Percentiles rank a stretch among this genome's conserved stretches.
Evolutionary conservation across 2,329 filamentous ascomycete species (phyloP).

Genomic region (Fusarium xyrophilum): DNA sequence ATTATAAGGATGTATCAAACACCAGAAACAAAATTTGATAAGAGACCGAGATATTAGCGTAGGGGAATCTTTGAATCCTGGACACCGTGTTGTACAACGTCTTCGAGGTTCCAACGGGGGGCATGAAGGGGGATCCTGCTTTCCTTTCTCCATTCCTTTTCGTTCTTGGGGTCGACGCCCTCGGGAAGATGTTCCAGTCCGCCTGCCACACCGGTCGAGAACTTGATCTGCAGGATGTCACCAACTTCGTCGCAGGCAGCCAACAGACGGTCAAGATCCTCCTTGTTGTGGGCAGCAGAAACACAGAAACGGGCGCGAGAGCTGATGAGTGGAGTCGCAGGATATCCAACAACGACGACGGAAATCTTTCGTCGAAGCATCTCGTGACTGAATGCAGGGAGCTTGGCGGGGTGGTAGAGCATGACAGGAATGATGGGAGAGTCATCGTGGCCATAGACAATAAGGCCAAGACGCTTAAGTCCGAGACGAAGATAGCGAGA

Average conservation of each 20-base stretch:
- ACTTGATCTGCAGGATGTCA: conserved; percentile 91
- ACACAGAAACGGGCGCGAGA: conserved; percentile 96
- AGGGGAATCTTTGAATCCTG: conserved; percentile 77
- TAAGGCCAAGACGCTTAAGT: conserved; percentile 94
- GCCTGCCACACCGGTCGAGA: conserved; percentile 93
- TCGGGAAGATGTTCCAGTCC: conserved; percentile 79
- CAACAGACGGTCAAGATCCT: conserved; percentile 90
- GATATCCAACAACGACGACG: conserved; percentile 96
- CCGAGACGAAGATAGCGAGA: conserved; percentile 97
- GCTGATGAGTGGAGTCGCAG: conserved; percentile 92
- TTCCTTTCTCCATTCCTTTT: conserved; percentile 69
- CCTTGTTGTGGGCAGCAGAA: conserved; percentile 96
- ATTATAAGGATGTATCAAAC: conserved; percentile 37
- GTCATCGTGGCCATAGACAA: conserved; percentile 96
- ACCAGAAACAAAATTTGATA: conserved; percentile 34
- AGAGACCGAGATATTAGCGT: conserved; percentile 55
- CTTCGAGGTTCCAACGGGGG: conserved; percentile 84
- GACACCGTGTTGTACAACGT: conserved; percentile 77
- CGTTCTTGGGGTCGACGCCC: conserved; percentile 73
- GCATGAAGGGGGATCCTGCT: conserved; percentile 73
- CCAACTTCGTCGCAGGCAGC: conserved; percentile 92
- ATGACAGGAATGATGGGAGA: conserved; percentile 95
- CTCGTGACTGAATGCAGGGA: conserved; percentile 97
- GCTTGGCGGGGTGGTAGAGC: conserved; percentile 98
- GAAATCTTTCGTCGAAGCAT: conserved; percentile 99